A percentile compares a stretch with the other conserved stretches of the same genome.
phyloP scores from a whole-genome alignment of 176 grass and related monocot genomes.

The Cocos nucifera region DNA sequence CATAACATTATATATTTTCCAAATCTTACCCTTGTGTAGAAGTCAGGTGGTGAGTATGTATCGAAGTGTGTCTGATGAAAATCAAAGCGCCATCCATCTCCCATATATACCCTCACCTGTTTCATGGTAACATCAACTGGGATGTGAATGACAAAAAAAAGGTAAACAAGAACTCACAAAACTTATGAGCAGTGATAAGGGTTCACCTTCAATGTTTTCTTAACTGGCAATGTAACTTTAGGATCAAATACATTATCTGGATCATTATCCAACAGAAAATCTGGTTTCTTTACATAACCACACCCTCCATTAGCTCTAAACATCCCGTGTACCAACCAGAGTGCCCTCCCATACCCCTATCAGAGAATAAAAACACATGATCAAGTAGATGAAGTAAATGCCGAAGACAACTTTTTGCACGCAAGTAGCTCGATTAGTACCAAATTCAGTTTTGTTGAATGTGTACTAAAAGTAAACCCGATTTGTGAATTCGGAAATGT shows the following conservation, averaged over 20 bases:
- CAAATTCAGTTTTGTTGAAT: too few species aligned
- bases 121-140: neutral
- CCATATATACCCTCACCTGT: slow-evolving; percentile 76
- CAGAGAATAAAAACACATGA: neutral
- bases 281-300: slow-evolving; percentile 86
- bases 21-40: slow-evolving; percentile 52
- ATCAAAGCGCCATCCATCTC: slow-evolving; percentile 83
- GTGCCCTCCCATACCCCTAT: slow-evolving; percentile 60
- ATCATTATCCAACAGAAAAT: slow-evolving; percentile 34
- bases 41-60: slow-evolving; percentile 69
- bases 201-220: slow-evolving; percentile 54
- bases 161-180: slow-evolving; percentile 1
- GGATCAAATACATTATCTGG: slow-evolving; percentile 39
- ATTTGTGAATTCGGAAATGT: too few species aligned
- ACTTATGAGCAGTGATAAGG: neutral
- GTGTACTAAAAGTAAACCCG: too few species aligned
- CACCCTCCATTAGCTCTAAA: slow-evolving; percentile 82
- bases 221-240: slow-evolving; percentile 23
- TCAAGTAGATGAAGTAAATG: too few species aligned
- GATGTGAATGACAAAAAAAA: neutral
- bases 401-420: too few species aligned
- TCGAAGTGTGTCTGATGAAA: slow-evolving; percentile 61
- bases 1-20: neutral
- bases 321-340: slow-evolving; percentile 80
- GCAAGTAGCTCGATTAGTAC: too few species aligned